Base-by-base conservation (phyloP, 2,329 filamentous ascomycete genomes). In the Epichloe baconii region DNA sequence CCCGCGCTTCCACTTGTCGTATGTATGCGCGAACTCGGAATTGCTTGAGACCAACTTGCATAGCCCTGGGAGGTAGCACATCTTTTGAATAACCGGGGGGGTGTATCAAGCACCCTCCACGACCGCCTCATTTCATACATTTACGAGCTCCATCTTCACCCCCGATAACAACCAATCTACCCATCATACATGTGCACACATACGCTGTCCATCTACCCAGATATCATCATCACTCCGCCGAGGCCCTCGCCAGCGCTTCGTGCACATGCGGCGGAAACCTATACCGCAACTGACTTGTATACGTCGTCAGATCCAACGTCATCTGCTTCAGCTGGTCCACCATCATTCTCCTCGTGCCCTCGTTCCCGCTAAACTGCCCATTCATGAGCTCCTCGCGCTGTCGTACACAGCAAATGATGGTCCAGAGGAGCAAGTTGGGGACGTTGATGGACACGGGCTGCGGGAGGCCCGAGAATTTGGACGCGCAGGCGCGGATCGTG, bases 351-450 rank as follows among this genome's bases (percentile, higher is more conserved):
- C 76, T 74, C 56, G 76, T 84, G 51, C 78, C 78, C 62, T 82
- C 80, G 66, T 85, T 84, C 56, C 80, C 84, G 58, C 85, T 88
- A 66, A 85, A 96, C 59, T 84, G 79, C 31, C 83, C 82, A 53
- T 75, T 77, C 51, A 78, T 76, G 45, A 94, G 75, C 54, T 82
- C 73, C 59, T 86, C 83, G 55, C 87, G 80, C 68, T 95, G 85
- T 52, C 82, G 79, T 47, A 85, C 83, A 68, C 90, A 94, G 70
- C 86, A 89, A 42, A 85, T 78, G 58, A 98, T 88, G 47, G 88
- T 88, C 93, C 93, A 97, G 71, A 95, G 85, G 56, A 98, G 78
- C 55, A 97, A 75, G 66, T 91, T 88, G 17, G 91, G 91, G 59
- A 96, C 83, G 62, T 93, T 95, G 64, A 88, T 83, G 3, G 90